These are phyloP conservation scores for Psilocybe sp. DNA, from an alignment of 768 basidiomycete species.

Conservation along the genomic window DNA sequence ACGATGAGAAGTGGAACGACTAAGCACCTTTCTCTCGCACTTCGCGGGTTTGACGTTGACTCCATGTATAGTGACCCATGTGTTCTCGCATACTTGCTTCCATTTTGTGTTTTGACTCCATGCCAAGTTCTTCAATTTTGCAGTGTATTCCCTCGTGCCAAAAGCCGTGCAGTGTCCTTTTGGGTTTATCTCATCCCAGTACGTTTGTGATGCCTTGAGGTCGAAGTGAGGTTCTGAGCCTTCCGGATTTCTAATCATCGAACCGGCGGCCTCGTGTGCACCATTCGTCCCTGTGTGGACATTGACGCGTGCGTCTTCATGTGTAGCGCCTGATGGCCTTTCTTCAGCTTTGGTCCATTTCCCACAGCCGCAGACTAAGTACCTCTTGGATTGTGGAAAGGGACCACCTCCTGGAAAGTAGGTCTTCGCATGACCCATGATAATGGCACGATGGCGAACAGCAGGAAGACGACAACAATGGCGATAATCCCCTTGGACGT, in stretches of 20 bases:
- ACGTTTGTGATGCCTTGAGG: slow-evolving; percentile 1
- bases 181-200: slow-evolving; percentile 24
- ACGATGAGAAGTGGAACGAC: not conserved
- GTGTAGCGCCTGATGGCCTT: too few relatives aligned
- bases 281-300: too few relatives aligned
- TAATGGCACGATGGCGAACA: slow-evolving; percentile 24
- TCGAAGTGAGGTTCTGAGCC: not conserved
- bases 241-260: not conserved
- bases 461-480: slow-evolving; percentile 22
- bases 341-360: too few relatives aligned
- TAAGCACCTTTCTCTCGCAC: slow-evolving; percentile 28
- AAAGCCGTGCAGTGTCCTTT: slow-evolving; percentile 23
- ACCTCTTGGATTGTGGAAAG: too few relatives aligned
- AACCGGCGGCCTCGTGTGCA: too few relatives aligned
- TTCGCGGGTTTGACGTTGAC: slow-evolving; percentile 19
- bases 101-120: slow-evolving; percentile 20
- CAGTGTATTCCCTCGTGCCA: slow-evolving; percentile 28
- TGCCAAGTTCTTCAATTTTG: slow-evolving; percentile 23
- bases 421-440: slow-evolving; percentile 13
- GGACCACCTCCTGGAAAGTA: not conserved
- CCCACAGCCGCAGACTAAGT: too few relatives aligned
- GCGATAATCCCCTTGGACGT: slow-evolving; percentile 21
- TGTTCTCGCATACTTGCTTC: slow-evolving; percentile 23
- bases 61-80: slow-evolving; percentile 25
- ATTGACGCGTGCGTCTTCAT: too few relatives aligned